These are phyloP conservation scores for Candida anutae DNA, from an alignment of 1,139 yeast species.

Conservation along the genomic window DNA sequence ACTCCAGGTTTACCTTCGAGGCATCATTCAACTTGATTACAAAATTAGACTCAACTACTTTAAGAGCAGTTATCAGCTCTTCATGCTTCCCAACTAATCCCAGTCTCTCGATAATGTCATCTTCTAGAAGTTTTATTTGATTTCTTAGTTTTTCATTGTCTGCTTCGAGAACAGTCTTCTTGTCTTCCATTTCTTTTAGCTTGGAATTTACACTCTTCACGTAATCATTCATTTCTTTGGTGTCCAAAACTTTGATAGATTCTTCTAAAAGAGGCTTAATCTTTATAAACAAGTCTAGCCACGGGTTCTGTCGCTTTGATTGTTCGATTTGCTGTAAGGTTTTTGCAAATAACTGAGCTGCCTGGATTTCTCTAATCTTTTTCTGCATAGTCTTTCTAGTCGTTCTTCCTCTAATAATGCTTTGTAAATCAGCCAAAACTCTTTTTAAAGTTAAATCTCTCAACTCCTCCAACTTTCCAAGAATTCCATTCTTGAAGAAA, in stretches of 20 bases:
- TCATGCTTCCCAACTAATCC: background rate
- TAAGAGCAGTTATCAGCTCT: conserved; percentile 11
- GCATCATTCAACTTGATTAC: background rate
- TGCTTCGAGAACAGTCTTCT: conserved; percentile 11
- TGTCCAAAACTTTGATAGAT: conserved; percentile 49
- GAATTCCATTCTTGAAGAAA: conserved; percentile 89
- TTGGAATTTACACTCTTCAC: conserved; percentile 27
- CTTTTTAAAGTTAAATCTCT: conserved; percentile 59
- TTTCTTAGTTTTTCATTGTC: conserved; percentile 15
- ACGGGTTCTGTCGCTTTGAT: conserved; percentile 50
- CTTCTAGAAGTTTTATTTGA: conserved; percentile 48
- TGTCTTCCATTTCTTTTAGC: conserved; percentile 28
- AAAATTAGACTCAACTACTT: conserved; percentile 7
- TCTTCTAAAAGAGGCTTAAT: conserved; percentile 75
- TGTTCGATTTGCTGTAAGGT: conserved; percentile 51
- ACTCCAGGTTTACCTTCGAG: background rate
- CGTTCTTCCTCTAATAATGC: conserved; percentile 57
- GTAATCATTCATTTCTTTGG: conserved; percentile 48
- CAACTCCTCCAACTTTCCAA: conserved; percentile 76
- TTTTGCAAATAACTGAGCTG: conserved; percentile 61
- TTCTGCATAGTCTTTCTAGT: conserved; percentile 46
- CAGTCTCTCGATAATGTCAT: conserved; percentile 28
- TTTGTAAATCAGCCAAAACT: conserved; percentile 57
- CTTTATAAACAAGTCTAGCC: conserved; percentile 71
- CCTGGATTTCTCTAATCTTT: conserved; percentile 54